Evolutionary conservation across 2,329 filamentous ascomycete genomes (phyloP).

Genomic region (Pestalotiopsis sp.): DNA sequence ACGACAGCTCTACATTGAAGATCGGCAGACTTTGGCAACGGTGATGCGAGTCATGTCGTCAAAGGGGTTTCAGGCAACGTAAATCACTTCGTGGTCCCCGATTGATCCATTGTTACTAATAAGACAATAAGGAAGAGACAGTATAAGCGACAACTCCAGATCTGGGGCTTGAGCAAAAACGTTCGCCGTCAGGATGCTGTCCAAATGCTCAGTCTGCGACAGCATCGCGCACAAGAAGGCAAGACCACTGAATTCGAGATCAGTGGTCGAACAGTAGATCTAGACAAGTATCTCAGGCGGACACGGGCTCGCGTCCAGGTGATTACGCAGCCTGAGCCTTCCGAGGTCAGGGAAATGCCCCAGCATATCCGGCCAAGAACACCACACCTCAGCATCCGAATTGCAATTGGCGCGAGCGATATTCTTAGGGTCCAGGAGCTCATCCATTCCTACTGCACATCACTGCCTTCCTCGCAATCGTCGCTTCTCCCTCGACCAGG

Average conservation of each 20-base stretch:
- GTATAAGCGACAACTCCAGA: not conserved
- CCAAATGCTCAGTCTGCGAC: not conserved
- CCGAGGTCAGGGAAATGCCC: not conserved
- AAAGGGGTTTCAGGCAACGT: not conserved
- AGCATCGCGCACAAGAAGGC: not conserved
- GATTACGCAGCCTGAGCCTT: not conserved
- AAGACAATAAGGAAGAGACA: not conserved
- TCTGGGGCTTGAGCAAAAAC: not conserved
- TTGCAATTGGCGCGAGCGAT: not conserved
- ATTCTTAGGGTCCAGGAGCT: not conserved
- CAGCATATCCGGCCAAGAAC: not conserved
- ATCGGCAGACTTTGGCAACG: not conserved
- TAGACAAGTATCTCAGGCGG: not conserved
- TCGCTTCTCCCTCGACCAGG: not conserved
- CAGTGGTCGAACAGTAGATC: not conserved
- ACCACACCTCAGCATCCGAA: not conserved
- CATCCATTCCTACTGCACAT: not conserved
- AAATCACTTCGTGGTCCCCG: not conserved
- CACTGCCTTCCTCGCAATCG: not conserved
- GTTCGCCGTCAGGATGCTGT: not conserved
- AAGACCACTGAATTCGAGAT: not conserved
- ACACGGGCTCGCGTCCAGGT: not conserved
- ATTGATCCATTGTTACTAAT: not conserved
- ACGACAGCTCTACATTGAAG: not conserved
- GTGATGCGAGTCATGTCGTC: not conserved